Percentiles rank a stretch among this genome's conserved stretches.
Evolutionary conservation across 2,329 filamentous ascomycete species (phyloP).

Genomic region (Arthrocladium fulminans): DNA sequence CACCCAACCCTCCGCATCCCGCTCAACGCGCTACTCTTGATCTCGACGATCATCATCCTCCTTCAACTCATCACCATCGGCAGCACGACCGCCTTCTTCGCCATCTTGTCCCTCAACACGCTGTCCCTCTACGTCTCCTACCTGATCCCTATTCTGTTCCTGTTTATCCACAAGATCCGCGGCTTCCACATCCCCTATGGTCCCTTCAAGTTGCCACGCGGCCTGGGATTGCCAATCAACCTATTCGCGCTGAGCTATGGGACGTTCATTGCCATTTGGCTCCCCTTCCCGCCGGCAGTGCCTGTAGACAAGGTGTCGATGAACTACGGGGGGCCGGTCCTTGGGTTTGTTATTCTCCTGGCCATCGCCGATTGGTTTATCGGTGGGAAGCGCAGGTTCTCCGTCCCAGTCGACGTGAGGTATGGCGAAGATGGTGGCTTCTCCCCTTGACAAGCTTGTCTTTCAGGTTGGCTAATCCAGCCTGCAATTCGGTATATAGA

Average conservation of each 20-base stretch:
- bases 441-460: too few relatives aligned
- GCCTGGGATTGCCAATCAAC: constrained; percentile 22
- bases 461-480: too few relatives aligned
- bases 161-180: constrained; percentile 29
- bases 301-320: constrained; percentile 27
- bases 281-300: constrained; percentile 25
- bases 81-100: constrained; percentile 20
- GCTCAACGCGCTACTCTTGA: constrained; percentile 14
- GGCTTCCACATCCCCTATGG: constrained; percentile 22
- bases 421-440: too few relatives aligned
- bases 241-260: constrained; percentile 26
- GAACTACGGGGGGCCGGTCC: constrained; percentile 26
- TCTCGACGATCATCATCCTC: constrained; percentile 13
- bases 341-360: constrained; percentile 16
- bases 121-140: constrained; percentile 40
- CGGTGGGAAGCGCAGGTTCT: constrained; percentile 18
- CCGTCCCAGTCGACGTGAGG: constrained; percentile 6
- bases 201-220: constrained; percentile 23
- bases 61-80: constrained; percentile 20
- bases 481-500: too few relatives aligned
- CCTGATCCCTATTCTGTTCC: constrained; percentile 38
- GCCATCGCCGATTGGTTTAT: constrained; percentile 18
- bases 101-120: constrained; percentile 18
- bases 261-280: constrained; percentile 25
- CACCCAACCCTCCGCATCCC: constrained; percentile 31